Conservation (phyloP, 2,329 filamentous ascomycete genomes). For the Drechslerella dactyloides region DNA sequence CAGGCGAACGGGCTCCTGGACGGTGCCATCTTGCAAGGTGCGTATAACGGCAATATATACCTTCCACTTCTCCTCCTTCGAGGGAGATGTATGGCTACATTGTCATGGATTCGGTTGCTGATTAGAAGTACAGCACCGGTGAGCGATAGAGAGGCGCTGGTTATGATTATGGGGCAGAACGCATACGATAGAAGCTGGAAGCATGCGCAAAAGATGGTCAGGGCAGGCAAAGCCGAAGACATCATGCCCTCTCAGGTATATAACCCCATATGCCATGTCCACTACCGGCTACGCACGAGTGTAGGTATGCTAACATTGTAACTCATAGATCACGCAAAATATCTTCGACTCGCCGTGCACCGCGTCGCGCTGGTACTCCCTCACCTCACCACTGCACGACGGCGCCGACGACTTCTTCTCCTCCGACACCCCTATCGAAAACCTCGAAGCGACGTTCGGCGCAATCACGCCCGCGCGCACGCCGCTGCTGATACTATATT, state of each 20-base stretch:
- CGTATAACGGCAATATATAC: slow-evolving; percentile 4
- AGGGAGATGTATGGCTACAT: slow-evolving; percentile 25
- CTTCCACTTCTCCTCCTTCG: too few species aligned
- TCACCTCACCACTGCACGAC: slow-evolving; percentile 65
- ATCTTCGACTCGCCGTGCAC: slow-evolving; percentile 61
- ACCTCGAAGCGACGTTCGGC: slow-evolving; percentile 70
- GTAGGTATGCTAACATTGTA: not conserved
- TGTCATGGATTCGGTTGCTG: not conserved
- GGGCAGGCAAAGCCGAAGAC: slow-evolving; percentile 64
- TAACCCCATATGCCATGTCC: not conserved
- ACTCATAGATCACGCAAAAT: slow-evolving; percentile 50
- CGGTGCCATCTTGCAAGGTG: slow-evolving; percentile 42
- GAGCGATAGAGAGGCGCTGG: slow-evolving; percentile 73
- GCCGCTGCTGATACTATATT: slow-evolving; percentile 71
- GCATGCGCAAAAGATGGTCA: slow-evolving; percentile 65
- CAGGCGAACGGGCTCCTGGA: slow-evolving; percentile 55
- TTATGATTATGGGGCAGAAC: slow-evolving; percentile 60
- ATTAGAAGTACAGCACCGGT: slow-evolving; percentile 58
- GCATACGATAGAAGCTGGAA: slow-evolving; percentile 61
- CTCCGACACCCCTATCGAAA: slow-evolving; percentile 70
- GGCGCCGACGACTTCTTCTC: slow-evolving; percentile 89
- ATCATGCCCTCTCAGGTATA: slow-evolving; percentile 60
- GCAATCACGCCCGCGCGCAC: slow-evolving; percentile 62
- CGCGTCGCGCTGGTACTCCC: slow-evolving; percentile 67
- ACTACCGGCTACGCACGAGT: not conserved